phyloP scores from a whole-genome alignment of 352 stramenopile genomes.

The Phytophthora pseudosyringae region DNA sequence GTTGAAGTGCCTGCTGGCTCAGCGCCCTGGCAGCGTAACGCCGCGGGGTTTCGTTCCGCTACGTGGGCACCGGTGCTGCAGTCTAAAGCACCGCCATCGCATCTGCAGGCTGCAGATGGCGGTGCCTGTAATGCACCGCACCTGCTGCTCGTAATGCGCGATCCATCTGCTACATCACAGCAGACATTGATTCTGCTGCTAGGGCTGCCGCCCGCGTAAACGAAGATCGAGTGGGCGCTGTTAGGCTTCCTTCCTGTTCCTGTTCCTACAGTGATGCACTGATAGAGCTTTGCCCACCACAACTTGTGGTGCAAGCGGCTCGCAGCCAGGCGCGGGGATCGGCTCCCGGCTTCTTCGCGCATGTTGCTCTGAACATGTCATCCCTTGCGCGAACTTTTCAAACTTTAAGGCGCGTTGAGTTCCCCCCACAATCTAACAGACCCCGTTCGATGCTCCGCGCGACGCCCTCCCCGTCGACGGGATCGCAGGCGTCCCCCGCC shows the following conservation, averaged over 20 bases:
- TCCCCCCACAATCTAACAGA: conserved; percentile 2
- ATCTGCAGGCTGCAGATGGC: not conserved
- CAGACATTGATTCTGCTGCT: conserved; percentile 2
- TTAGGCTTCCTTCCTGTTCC: not conserved
- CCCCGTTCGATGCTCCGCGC: conserved; percentile 14
- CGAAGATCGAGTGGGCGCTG: not conserved
- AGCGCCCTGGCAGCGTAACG: no score
- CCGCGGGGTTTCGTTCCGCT: no score
- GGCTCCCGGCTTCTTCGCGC: conserved; percentile 15
- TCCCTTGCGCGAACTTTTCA: conserved; percentile 10
- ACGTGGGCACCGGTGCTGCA: no score
- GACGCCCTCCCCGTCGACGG: conserved; percentile 6
- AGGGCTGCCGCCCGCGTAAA: not conserved
- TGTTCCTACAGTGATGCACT: not conserved
- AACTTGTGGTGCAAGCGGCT: not conserved
- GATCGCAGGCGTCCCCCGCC: conserved; percentile 18
- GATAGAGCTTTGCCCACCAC: not conserved
- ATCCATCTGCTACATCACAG: not conserved
- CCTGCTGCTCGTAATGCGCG: not conserved
- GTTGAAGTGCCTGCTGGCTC: no score
- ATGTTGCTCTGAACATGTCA: conserved; percentile 14
- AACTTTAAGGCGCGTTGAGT: conserved; percentile 3
- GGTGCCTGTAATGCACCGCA: no score
- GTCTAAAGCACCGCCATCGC: no score
- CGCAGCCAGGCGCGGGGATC: conserved; percentile 1